Evolutionary conservation across 2,329 filamentous ascomycete species (phyloP).

Genomic region (Phoma sp.): DNA sequence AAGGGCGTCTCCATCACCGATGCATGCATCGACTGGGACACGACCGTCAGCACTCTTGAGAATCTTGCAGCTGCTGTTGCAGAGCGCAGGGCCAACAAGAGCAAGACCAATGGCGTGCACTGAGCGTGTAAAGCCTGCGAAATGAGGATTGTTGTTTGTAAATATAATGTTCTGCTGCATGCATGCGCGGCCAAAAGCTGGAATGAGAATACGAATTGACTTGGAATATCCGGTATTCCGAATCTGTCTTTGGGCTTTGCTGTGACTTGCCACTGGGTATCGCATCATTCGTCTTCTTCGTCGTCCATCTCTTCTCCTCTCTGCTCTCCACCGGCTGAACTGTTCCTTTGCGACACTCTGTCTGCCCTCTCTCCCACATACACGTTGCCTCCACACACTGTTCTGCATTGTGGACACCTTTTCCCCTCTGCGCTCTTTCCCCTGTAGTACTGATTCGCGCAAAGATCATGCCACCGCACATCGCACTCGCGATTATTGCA

Average conservation of each 20-base stretch:
- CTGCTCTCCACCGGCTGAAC: slow-evolving; percentile 8
- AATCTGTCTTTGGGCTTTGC: neutral
- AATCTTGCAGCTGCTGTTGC: slow-evolving; percentile 84
- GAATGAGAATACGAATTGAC: neutral
- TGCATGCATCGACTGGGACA: slow-evolving; percentile 93
- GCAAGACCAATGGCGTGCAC: slow-evolving; percentile 33
- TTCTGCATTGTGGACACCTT: slow-evolving; percentile 42
- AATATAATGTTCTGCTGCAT: slow-evolving; percentile 11
- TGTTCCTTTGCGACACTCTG: slow-evolving; percentile 16
- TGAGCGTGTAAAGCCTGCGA: slow-evolving; percentile 9
- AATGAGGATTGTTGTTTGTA: slow-evolving; percentile 9
- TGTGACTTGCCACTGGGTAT: slow-evolving; percentile 3
- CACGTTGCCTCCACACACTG: slow-evolving; percentile 59
- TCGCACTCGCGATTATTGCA: slow-evolving; percentile 39
- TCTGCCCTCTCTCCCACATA: slow-evolving; percentile 45
- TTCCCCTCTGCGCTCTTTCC: slow-evolving; percentile 20
- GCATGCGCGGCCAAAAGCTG: neutral
- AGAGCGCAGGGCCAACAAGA: slow-evolving; percentile 65
- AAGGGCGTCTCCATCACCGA: slow-evolving; percentile 95
- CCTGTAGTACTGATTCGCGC: slow-evolving; percentile 41
- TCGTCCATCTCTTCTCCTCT: slow-evolving; percentile 10
- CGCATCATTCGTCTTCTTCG: slow-evolving; percentile 13
- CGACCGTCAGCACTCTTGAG: slow-evolving; percentile 80
- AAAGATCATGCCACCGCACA: slow-evolving; percentile 43
- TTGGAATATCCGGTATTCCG: neutral